Evolutionary conservation across 345 rosid species (phyloP).

Genomic region (Theobroma cacao): DNA sequence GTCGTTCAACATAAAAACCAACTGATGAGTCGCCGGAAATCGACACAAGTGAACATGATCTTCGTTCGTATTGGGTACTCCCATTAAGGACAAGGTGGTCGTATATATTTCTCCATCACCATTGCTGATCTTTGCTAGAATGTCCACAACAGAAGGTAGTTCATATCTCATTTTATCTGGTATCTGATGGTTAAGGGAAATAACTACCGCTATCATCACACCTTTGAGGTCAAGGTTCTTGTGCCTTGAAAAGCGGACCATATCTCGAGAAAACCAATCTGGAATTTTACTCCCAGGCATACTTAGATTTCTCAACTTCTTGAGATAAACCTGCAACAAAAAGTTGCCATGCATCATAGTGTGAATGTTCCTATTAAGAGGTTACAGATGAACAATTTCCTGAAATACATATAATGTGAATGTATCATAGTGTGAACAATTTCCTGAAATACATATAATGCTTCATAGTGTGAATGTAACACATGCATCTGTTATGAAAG

Average conservation of each 20-base stretch:
- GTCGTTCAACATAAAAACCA: slow-evolving; percentile 33
- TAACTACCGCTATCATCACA: slow-evolving; percentile 43
- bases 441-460: too few relatives aligned
- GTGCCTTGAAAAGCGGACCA: slow-evolving; percentile 29
- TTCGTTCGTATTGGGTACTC: slow-evolving; percentile 43
- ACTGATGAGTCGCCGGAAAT: slow-evolving; percentile 27
- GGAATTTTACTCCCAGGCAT: slow-evolving; percentile 63
- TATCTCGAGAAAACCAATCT: slow-evolving; percentile 46
- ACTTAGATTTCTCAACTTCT: slow-evolving; percentile 38
- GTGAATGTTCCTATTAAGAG: background rate
- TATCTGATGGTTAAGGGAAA: slow-evolving; percentile 35
- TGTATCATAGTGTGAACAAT: too few relatives aligned
- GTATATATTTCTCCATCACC: background rate
- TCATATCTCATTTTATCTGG: slow-evolving; percentile 28
- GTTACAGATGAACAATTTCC: background rate
- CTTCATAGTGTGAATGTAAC: too few relatives aligned
- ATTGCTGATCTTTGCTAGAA: slow-evolving; percentile 37
- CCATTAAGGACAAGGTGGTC: slow-evolving; percentile 30
- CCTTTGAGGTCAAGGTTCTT: slow-evolving; percentile 40
- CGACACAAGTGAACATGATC: slow-evolving; percentile 58
- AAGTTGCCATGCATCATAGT: background rate
- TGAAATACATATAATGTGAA: too few relatives aligned
- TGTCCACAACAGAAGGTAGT: slow-evolving; percentile 32
- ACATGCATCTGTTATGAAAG: too few relatives aligned
- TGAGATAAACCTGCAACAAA: slow-evolving; percentile 40